Conservation (phyloP, 2,329 filamentous ascomycete genomes). For the Neurospora sp. region DNA sequence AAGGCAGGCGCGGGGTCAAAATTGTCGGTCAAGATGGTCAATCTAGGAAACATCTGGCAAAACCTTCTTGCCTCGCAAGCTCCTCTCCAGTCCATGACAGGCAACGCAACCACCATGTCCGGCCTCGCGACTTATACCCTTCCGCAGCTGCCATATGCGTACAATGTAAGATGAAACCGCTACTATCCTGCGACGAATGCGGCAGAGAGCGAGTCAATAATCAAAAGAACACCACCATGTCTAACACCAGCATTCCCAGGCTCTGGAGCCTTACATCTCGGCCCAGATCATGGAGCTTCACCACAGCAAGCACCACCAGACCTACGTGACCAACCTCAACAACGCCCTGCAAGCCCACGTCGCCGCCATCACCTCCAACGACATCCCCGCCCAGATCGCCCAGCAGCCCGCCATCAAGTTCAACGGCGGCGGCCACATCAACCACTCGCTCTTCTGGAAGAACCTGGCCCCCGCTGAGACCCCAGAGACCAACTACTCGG, state of each 20-base stretch:
- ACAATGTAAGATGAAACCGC: constrained; percentile 18
- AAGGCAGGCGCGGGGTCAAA: background rate
- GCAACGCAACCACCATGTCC: constrained; percentile 13
- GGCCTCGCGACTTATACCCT: constrained; percentile 24
- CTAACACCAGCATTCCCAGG: constrained; percentile 10
- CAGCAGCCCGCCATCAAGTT: constrained; percentile 57
- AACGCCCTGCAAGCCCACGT: constrained; percentile 62
- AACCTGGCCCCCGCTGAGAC: constrained; percentile 55
- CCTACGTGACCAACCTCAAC: constrained; percentile 87
- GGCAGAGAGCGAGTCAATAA: background rate
- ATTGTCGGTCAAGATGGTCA: constrained; percentile 15
- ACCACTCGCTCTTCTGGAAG: constrained; percentile 61
- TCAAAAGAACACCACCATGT: background rate
- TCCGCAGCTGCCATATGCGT: constrained; percentile 23
- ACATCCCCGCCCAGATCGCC: constrained; percentile 49
- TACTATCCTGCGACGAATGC: background rate
- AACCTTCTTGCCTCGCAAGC: constrained; percentile 17
- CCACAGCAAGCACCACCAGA: constrained; percentile 89
- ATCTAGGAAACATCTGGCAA: constrained; percentile 15
- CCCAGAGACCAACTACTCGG: constrained; percentile 41
- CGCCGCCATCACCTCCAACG: constrained; percentile 41
- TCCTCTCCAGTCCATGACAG: constrained; percentile 13
- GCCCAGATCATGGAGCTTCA: constrained; percentile 95
- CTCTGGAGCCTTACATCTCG: constrained; percentile 60
- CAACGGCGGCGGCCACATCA: constrained; percentile 57